Conservation (phyloP, 1,284 basidiomycete species). For the Apiotrichum montevideense region DNA sequence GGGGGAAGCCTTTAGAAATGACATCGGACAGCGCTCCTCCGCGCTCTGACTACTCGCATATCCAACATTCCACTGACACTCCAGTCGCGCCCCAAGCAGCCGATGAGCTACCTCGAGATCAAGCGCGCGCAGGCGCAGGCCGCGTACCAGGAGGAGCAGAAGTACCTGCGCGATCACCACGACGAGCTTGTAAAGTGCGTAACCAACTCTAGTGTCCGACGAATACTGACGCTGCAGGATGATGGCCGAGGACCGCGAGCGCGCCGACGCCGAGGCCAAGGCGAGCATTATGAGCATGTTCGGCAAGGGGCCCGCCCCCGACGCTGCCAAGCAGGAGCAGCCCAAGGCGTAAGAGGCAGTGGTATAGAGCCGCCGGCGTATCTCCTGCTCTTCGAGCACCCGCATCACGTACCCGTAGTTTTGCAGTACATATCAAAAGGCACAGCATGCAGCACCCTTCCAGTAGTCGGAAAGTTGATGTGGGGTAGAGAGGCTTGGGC, state of each 20-base stretch:
- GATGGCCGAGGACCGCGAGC: constrained; percentile 65
- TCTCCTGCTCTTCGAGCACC: background rate
- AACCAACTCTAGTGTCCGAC: too few species aligned
- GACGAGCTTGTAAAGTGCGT: constrained; percentile 64
- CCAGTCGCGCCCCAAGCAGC: constrained; percentile 48
- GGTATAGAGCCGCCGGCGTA: background rate
- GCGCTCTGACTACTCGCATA: constrained; percentile 33
- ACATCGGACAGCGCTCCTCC: background rate
- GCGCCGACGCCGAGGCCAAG: constrained; percentile 58
- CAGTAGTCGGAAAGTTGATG: too few species aligned
- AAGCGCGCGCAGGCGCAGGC: constrained; percentile 81
- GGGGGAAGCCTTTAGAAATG: too few species aligned
- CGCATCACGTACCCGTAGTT: background rate
- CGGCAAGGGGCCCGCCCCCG: constrained; percentile 22
- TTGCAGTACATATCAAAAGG: background rate
- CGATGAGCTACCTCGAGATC: constrained; percentile 80
- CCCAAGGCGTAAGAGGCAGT: background rate
- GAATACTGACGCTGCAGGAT: constrained; percentile 34
- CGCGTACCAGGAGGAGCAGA: constrained; percentile 78
- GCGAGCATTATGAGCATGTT: constrained; percentile 51
- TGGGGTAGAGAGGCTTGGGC: too few species aligned
- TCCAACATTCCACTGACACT: background rate
- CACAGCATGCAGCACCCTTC: constrained; percentile 2
- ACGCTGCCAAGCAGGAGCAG: background rate
- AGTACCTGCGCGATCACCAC: constrained; percentile 76